Evolutionary conservation across 441 rosid species (phyloP), one percentile per base, ranked within the genome.

Genomic region (Erodium texanum): DNA sequence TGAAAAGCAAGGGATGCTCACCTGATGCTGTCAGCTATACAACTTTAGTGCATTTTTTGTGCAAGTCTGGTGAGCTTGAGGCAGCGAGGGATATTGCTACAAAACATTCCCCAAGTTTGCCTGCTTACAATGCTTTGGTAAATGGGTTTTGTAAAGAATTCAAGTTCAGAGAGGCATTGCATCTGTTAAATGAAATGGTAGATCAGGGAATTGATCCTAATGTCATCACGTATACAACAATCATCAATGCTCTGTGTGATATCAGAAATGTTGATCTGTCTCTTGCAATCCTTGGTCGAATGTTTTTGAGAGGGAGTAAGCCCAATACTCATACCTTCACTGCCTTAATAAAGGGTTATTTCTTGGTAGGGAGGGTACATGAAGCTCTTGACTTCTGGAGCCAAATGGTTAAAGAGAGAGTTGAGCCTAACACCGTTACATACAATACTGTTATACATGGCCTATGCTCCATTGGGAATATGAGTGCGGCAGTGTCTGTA

Each of bases 11-110:
- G 66, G 86, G 86, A 0, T 87, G 92, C 75, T 71, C 73, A 50
- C 97, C 97, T 2, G 95, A 93, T 75, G 84, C 76, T 16, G 90
- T 90, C 73, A 90, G 98, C 79, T 89, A 82, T 74, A 81, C 95
- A 0, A 89, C 92, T 5, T 79, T 90, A 56, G 72, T 90, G 16
- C 87, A 97, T 20, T 85, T 89, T 0, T 81, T 93, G 90, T 93
- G 91, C 79, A 86, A 77, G 75, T 74, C 79, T 50, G 89, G 96
- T 54, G 77, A 77, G 80, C 80, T 87, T 70, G 89, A 85, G 68
- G 90, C 89, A 74, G 96, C 91, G 6, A 81, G 80, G 81, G 79
- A 83, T 73, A 84, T 90, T 7, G 82, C 86, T 0, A 71, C 10
- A 75, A 83, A 77, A 58, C 86, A 85, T 73, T 83, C 79, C 66